These are phyloP conservation scores for Grigorovia humatica DNA, from an alignment of 805 yeast genomes.

Conservation along the genomic window DNA sequence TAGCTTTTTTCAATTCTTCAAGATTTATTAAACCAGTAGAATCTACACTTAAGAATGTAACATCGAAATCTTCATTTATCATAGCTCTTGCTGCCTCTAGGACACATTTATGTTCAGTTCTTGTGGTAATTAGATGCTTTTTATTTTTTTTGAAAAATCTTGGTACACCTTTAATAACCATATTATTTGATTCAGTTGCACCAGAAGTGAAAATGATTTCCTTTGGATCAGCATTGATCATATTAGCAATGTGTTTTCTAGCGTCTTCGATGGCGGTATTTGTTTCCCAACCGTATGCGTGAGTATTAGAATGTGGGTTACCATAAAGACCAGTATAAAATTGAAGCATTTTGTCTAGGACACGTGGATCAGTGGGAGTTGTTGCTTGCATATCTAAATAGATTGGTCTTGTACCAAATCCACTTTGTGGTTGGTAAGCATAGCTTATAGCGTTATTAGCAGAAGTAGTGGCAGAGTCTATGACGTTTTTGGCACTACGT, in stretches of 20 bases:
- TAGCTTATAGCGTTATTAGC: constrained; percentile 28
- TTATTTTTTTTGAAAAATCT: constrained; percentile 84
- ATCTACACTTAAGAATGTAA: constrained; percentile 81
- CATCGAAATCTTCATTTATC: constrained; percentile 95
- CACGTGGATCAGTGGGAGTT: constrained; percentile 96
- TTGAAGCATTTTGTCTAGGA: constrained; percentile 74
- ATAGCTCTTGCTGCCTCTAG: constrained; percentile 88
- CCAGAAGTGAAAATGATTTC: constrained; percentile 96
- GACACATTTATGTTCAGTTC: constrained; percentile 98
- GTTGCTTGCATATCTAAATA: constrained; percentile 98
- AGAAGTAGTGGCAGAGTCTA: constrained; percentile 13
- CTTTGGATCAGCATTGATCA: constrained; percentile 89
- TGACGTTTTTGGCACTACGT: constrained; percentile 4
- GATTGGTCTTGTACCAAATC: constrained; percentile 74
- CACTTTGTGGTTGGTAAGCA: constrained; percentile 32
- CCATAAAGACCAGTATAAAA: constrained; percentile 91
- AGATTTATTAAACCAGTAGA: constrained; percentile 70
- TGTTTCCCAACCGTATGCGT: constrained; percentile 98
- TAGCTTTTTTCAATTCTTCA: constrained; percentile 68
- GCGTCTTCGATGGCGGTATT: constrained; percentile 86
- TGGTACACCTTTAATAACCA: constrained; percentile 92
- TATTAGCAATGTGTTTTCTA: constrained; percentile 66
- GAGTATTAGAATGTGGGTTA: constrained; percentile 96
- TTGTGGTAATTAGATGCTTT: constrained; percentile 89
- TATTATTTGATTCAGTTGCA: constrained; percentile 94